Evolutionary conservation across 352 stramenopile genomes (phyloP).

Genomic region (Phytophthora litchii): DNA sequence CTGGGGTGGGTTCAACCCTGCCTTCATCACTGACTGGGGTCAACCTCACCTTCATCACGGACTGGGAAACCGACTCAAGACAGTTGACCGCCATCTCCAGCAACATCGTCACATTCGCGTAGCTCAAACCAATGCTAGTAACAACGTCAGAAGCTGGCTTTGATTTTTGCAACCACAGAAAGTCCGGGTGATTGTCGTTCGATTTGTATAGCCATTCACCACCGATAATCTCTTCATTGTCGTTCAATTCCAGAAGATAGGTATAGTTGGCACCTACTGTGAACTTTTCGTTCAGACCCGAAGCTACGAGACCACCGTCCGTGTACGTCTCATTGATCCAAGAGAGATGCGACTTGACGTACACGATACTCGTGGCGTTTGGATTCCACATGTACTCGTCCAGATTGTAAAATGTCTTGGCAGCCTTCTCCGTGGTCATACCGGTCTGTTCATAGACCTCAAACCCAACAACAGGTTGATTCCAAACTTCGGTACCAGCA

Average conservation of each 20-base stretch:
- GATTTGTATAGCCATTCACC: constrained; percentile 34
- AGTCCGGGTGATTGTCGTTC: constrained; percentile 34
- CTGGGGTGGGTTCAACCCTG: too few species aligned
- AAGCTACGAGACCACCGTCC: not conserved
- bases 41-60: not conserved
- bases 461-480: not conserved
- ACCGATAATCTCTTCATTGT: constrained; percentile 28
- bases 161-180: constrained; percentile 24
- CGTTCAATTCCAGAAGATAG: constrained; percentile 34
- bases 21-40: not conserved
- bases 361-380: not conserved
- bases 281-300: not conserved
- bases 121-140: constrained; percentile 30
- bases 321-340: not conserved
- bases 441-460: not conserved
- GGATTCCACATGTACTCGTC: not conserved
- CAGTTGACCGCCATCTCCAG: constrained; percentile 12
- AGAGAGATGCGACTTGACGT: not conserved
- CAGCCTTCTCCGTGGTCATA: not conserved
- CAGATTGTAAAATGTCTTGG: not conserved
- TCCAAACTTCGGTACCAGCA: not conserved
- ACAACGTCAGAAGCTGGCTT: constrained; percentile 22
- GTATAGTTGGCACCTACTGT: not conserved
- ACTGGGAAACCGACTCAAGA: not conserved
- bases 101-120: constrained; percentile 23